These are phyloP conservation scores for Cyclospora cayetanensis DNA, from an alignment of 169 alveolate species.

Conservation along the genomic window DNA sequence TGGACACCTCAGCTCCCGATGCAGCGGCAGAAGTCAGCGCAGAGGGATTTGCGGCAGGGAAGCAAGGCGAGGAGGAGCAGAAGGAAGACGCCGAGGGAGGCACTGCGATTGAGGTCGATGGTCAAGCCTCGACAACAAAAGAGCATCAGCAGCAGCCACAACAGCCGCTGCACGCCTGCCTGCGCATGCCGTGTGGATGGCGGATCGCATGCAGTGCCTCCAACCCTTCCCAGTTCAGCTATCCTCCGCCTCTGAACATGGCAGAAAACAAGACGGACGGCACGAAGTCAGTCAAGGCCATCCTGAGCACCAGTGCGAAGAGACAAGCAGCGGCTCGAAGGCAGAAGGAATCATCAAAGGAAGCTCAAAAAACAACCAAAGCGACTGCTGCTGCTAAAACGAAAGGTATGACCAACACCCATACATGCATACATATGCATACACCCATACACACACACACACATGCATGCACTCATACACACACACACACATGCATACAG, in stretches of 20 bases:
- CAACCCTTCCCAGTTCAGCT: conserved; percentile 84
- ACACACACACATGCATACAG: no score
- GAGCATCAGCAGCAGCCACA: not conserved
- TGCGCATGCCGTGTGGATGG: conserved; percentile 89
- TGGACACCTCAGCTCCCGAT: not conserved
- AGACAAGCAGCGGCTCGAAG: no score
- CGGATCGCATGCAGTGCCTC: conserved; percentile 84
- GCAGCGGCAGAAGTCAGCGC: not conserved
- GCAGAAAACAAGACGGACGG: conserved; percentile 80
- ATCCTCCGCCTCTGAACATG: conserved; percentile 82
- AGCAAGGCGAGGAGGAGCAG: not conserved
- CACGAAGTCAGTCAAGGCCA: conserved; percentile 89
- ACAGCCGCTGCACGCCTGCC: conserved; percentile 76
- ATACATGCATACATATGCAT: no score
- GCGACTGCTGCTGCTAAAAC: not conserved
- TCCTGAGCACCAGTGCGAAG: conserved; percentile 59
- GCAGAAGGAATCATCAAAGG: not conserved
- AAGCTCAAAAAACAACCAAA: not conserved
- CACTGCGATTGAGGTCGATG: not conserved
- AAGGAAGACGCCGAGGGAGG: not conserved
- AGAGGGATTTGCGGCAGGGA: not conserved
- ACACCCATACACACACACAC: no score
- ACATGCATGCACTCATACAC: no score
- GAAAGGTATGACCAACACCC: no score
- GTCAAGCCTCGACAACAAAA: not conserved